phyloP scores from a whole-genome alignment of 306 rosid genomes.

The Casuarina equisetifolia region DNA sequence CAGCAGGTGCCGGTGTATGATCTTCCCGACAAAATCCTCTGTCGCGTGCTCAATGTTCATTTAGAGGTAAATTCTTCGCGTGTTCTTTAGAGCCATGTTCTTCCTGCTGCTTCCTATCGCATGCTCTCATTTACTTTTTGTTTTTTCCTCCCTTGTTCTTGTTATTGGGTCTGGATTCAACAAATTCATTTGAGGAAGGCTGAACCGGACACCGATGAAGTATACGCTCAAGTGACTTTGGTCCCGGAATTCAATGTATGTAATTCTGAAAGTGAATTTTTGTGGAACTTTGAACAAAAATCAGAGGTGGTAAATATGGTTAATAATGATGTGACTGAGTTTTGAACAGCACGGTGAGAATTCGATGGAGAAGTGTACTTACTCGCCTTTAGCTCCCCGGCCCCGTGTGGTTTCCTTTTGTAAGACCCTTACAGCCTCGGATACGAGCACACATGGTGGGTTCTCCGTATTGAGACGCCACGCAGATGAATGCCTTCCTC shows the following conservation, averaged over 20 bases:
- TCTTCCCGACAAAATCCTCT: constrained; percentile 51
- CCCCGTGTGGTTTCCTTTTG: constrained; percentile 58
- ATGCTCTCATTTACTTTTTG: background rate
- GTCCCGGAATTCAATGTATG: constrained; percentile 41
- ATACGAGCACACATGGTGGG: constrained; percentile 68
- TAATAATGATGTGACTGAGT: background rate
- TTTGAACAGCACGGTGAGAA: constrained; percentile 48
- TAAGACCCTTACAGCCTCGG: constrained; percentile 62
- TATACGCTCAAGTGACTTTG: constrained; percentile 54
- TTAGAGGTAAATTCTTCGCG: constrained; percentile 35
- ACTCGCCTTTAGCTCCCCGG: constrained; percentile 35
- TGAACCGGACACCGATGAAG: constrained; percentile 58
- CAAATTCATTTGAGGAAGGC: constrained; percentile 32
- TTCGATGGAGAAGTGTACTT: constrained; percentile 37
- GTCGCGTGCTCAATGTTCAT: constrained; percentile 49
- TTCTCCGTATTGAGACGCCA: constrained; percentile 60
- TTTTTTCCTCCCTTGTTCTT: background rate
- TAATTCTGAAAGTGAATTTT: background rate
- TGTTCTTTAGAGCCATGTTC: background rate
- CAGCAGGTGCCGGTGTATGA: constrained; percentile 54
- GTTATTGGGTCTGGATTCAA: background rate
- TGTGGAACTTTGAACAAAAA: background rate
- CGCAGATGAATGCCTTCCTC: constrained; percentile 63
- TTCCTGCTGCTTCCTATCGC: background rate
- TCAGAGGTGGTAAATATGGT: background rate